Evolutionary conservation across 106 monocot genomes (phyloP), one percentile per base, ranked within the genome.

Genomic region (Dioscorea dumetorum): DNA sequence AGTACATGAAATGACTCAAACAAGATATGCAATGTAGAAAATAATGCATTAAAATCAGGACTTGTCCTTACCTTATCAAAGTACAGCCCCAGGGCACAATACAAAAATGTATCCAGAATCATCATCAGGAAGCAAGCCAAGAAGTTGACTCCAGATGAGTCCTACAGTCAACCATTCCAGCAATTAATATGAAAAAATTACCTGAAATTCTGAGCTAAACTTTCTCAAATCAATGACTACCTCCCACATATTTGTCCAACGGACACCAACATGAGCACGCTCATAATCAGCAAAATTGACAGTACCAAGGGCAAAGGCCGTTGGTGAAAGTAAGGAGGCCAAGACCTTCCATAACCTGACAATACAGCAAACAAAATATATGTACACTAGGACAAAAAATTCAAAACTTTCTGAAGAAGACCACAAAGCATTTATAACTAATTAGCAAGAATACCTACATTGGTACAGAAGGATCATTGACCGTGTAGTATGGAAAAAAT

Each of bases 241-340:
- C 90, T 94, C 83, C 94, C 94, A 94, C 62, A 90, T 82, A 80
- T 94, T 94, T 20, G 76, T 94, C 94, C 94, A 94, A 12, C 94
- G 76, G 67, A 94, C 59, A 61, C 94, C 94, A 79, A 94, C 94
- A 84, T 94, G 94, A 73, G 94, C 94, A 70, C 84, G 94, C 64
- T 94, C 94, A 80, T 94, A 94, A 73, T 94, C 94, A 70, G 94
- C 94, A 87, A 94, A 94, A 70, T 94, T 94, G 23, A 94, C 69
- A 11, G 94, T 94, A 48, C 94, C 90, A 58, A 94, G 84, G 60
- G 94, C 94, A 76, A 94, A 94, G 4, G 94, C 89, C 62, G 94
- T 84, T 32, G 94, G 94, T 61, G 94, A 94, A 71, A 94, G 73
- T 74, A 94, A 68, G 63, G 94, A 94, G 70, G 84, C 86, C 67